phyloP scores from a whole-genome alignment of 371 early-diverging fungal species.

The Mycotypha africana region DNA sequence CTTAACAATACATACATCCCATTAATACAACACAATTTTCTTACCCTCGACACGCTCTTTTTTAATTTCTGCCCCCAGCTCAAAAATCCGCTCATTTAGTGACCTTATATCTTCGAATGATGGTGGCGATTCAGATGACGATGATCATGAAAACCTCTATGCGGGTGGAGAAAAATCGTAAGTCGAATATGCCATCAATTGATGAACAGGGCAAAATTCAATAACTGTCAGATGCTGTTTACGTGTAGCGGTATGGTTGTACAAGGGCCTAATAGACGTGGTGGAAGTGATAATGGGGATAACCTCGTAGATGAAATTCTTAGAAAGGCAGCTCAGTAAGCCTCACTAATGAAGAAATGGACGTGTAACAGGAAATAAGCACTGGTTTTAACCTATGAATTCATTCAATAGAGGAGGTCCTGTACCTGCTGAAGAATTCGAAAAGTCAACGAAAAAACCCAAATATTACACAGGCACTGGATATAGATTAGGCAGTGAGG shows the following conservation, averaged over 20 bases:
- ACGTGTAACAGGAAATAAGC: too few species aligned
- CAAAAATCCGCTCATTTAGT: conserved; percentile 60
- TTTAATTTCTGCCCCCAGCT: conserved; percentile 7
- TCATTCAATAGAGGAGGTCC: conserved; percentile 56
- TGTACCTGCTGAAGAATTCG: conserved; percentile 35
- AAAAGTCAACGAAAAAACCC: conserved; percentile 27
- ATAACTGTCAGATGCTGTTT: not conserved
- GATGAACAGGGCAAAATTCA: too few species aligned
- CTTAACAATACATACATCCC: not conserved
- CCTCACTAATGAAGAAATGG: too few species aligned
- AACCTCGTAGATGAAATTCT: conserved; percentile 75
- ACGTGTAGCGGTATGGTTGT: conserved; percentile 57
- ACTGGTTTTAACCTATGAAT: too few species aligned
- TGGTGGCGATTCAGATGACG: conserved; percentile 51
- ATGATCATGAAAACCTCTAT: conserved; percentile 70
- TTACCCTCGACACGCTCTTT: too few species aligned
- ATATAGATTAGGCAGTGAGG: conserved; percentile 64
- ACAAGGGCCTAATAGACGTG: conserved; percentile 62
- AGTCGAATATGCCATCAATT: too few species aligned
- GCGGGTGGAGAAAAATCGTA: conserved; percentile 69
- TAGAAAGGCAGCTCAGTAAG: conserved; percentile 76
- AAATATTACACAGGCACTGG: conserved; percentile 62
- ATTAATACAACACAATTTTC: too few species aligned
- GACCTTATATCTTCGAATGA: conserved; percentile 40
- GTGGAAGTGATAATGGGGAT: conserved; percentile 20